These are phyloP conservation scores for Dianthus caryophyllus DNA, from an alignment of 148 eudicot species.

Conservation along the genomic window DNA sequence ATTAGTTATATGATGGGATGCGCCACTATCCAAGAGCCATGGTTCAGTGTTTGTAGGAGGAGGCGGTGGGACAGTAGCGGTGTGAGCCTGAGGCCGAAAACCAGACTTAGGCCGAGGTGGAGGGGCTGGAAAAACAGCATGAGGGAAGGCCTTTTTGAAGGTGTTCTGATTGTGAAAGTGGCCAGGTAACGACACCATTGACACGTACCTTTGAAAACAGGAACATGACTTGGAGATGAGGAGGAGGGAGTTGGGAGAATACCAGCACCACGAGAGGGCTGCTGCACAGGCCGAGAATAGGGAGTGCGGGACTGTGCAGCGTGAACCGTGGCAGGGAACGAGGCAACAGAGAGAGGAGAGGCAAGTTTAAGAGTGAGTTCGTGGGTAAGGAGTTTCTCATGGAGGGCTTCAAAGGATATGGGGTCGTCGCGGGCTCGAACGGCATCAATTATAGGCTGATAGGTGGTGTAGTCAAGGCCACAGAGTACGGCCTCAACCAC, in stretches of 20 bases:
- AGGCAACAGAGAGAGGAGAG: neutral
- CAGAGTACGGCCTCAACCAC: neutral
- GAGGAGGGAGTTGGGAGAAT: no score
- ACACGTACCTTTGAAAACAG: no score
- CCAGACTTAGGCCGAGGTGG: neutral
- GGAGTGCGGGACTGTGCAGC: neutral
- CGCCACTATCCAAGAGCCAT: neutral
- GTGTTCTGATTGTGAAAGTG: no score
- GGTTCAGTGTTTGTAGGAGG: neutral
- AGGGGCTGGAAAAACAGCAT: neutral
- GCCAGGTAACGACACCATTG: no score
- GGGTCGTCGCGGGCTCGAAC: no score
- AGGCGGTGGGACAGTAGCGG: neutral
- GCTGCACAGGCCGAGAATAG: no score
- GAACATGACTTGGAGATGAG: no score
- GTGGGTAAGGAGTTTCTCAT: neutral
- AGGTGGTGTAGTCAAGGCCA: neutral
- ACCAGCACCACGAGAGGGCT: no score
- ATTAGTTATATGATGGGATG: neutral
- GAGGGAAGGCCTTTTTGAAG: neutral
- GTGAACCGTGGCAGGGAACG: neutral
- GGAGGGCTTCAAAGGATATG: no score
- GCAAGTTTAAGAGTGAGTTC: neutral
- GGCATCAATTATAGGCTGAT: neutral
- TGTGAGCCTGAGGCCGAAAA: neutral